Percentiles rank a stretch among this genome's conserved stretches.
These are phyloP conservation scores for Botryococcus braunii DNA, from an alignment of 163 green algal genomes.

Conservation along the genomic window DNA sequence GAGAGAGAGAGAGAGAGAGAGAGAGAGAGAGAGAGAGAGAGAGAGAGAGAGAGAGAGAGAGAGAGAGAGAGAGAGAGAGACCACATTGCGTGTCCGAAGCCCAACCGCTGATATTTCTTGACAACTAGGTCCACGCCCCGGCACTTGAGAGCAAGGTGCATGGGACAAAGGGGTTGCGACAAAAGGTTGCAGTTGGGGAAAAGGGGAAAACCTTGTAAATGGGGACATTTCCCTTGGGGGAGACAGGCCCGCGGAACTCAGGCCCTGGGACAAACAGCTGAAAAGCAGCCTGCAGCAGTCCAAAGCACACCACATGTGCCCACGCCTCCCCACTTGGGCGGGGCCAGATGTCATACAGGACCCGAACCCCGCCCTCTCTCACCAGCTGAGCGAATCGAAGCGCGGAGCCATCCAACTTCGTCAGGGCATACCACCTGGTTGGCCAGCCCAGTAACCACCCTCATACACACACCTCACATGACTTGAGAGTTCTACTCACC, in stretches of 20 bases:
- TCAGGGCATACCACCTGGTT: conserved; percentile 40
- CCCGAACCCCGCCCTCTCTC: conserved; percentile 9
- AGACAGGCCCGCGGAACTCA: conserved; percentile 40
- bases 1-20: no score
- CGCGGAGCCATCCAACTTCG: conserved; percentile 30
- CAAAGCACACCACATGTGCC: conserved; percentile 36
- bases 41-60: no score
- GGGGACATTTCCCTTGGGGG: conserved; percentile 55
- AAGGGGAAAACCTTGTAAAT: conserved; percentile 47
- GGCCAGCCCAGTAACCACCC: background rate
- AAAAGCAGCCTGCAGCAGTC: conserved; percentile 37
- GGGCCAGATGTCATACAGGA: conserved; percentile 22
- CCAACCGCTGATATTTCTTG: no score
- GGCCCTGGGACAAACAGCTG: conserved; percentile 48
- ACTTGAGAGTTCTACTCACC: background rate
- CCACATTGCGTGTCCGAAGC: no score
- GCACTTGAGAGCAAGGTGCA: no score
- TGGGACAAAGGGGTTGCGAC: no score
- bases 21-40: no score
- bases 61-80: no score
- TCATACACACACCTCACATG: background rate
- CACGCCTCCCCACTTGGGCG: conserved; percentile 30
- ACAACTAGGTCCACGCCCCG: no score
- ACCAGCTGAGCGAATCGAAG: conserved; percentile 15
- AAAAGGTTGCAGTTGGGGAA: background rate